Conservation (phyloP, 176 grass and related monocot species). For the Guadua angustifolia region DNA sequence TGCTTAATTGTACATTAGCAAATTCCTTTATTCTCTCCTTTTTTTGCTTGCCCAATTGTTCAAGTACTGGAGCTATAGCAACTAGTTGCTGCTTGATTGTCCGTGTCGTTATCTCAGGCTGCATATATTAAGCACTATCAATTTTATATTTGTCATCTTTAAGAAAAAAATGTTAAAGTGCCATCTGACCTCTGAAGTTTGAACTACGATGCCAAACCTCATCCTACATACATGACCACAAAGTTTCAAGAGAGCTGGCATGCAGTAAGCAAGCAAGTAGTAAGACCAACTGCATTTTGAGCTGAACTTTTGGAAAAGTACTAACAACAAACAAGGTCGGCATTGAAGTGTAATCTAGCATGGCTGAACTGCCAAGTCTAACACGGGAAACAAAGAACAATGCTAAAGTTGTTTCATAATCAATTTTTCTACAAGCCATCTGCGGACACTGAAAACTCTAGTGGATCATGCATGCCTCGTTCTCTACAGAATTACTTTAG, state of each 20-base stretch:
- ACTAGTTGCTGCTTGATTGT: constrained; percentile 67
- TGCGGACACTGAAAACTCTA: background rate
- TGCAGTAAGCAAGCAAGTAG: background rate
- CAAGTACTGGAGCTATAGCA: constrained; percentile 68
- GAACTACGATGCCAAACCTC: too few species aligned
- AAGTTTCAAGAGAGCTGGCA: constrained; percentile 6
- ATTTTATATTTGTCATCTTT: constrained; percentile 11
- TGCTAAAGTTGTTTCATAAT: background rate
- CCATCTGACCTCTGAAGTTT: background rate
- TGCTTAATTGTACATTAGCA: constrained; percentile 53
- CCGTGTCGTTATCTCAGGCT: constrained; percentile 51
- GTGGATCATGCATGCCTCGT: background rate
- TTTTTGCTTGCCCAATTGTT: constrained; percentile 67
- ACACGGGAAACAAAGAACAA: background rate
- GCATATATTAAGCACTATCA: background rate
- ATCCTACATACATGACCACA: too few species aligned
- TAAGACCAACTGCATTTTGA: constrained; percentile 9
- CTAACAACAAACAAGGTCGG: background rate
- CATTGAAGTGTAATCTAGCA: background rate
- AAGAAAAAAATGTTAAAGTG: background rate
- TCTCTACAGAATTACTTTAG: background rate
- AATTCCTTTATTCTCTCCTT: constrained; percentile 67
- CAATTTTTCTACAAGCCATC: background rate
- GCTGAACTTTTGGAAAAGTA: constrained; percentile 7
- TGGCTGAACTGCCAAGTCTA: background rate